Conservation (phyloP, 306 rosid species). For the Sphenostylis stenocarpa region DNA sequence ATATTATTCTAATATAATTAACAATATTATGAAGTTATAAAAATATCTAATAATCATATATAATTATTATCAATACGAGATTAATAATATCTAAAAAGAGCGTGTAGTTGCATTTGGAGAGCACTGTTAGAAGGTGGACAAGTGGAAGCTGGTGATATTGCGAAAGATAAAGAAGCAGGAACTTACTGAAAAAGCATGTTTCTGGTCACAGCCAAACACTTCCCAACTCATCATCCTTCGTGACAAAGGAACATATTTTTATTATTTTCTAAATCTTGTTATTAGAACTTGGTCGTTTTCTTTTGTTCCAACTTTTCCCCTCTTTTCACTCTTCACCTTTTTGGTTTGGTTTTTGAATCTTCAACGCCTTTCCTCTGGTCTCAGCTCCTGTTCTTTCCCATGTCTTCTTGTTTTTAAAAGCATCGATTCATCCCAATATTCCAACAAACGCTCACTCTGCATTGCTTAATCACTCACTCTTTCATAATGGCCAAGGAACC, state of each 20-base stretch:
- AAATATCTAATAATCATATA: no score
- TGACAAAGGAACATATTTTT: conserved; percentile 65
- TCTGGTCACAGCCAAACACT: not conserved
- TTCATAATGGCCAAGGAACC: conserved; percentile 57
- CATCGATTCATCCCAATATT: conserved; percentile 37
- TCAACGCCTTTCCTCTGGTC: conserved; percentile 23
- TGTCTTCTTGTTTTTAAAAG: conserved; percentile 40
- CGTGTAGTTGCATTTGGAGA: no score
- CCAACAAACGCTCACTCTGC: conserved; percentile 30
- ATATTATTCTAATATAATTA: no score
- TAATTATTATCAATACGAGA: no score
- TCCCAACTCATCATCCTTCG: conserved; percentile 46
- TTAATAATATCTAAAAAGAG: no score
- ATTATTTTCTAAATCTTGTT: not conserved
- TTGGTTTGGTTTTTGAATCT: conserved; percentile 15
- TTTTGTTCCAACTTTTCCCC: conserved; percentile 31
- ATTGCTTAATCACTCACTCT: conserved; percentile 24
- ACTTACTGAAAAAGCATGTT: conserved; percentile 43
- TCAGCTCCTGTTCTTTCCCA: conserved; percentile 21
- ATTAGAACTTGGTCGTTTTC: conserved; percentile 34
- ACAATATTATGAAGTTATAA: no score
- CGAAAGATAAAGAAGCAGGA: not conserved
- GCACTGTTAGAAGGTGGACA: no score
- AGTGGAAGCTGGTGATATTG: not conserved
- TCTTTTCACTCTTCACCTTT: conserved; percentile 25